Conservation (phyloP, 2,329 filamentous ascomycete genomes). For the Colletotrichum truncatum region DNA sequence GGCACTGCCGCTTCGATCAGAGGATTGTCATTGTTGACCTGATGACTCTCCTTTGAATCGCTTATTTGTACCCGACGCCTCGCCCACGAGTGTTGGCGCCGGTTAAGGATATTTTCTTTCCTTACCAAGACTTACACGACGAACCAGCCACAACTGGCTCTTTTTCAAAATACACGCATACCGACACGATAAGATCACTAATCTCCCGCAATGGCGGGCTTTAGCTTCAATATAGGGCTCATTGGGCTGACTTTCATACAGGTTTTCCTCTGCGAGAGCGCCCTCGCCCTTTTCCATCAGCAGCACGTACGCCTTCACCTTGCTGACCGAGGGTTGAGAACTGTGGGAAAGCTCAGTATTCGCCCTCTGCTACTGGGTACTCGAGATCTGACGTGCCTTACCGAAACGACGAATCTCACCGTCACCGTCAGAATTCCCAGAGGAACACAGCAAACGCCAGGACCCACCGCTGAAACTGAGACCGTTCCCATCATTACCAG, state of each 20-base stretch:
- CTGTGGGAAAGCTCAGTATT: background rate
- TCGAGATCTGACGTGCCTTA: slow-evolving; percentile 20
- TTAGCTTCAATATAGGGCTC: slow-evolving; percentile 10
- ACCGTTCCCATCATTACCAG: slow-evolving; percentile 38
- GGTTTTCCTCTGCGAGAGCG: slow-evolving; percentile 21
- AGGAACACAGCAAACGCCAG: slow-evolving; percentile 12
- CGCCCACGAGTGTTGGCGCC: background rate
- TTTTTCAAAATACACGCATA: background rate
- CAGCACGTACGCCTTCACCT: slow-evolving; percentile 27
- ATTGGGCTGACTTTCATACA: slow-evolving; percentile 28
- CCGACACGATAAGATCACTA: slow-evolving; percentile 9
- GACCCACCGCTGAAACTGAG: slow-evolving; percentile 12
- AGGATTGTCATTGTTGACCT: slow-evolving; percentile 1
- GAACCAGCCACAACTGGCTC: background rate
- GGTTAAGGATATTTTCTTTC: background rate
- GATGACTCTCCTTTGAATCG: background rate
- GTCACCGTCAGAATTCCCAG: slow-evolving; percentile 17
- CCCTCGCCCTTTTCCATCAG: slow-evolving; percentile 21
- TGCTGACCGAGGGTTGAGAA: slow-evolving; percentile 29
- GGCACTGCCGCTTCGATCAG: background rate
- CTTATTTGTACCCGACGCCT: slow-evolving; percentile 10
- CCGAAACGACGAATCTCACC: slow-evolving; percentile 23
- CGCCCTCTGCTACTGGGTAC: slow-evolving; percentile 12
- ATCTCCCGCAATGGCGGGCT: slow-evolving; percentile 20
- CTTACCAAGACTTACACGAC: background rate